phyloP scores from a whole-genome alignment of 169 alveolate species.

The Plasmodium cynomolgi region DNA sequence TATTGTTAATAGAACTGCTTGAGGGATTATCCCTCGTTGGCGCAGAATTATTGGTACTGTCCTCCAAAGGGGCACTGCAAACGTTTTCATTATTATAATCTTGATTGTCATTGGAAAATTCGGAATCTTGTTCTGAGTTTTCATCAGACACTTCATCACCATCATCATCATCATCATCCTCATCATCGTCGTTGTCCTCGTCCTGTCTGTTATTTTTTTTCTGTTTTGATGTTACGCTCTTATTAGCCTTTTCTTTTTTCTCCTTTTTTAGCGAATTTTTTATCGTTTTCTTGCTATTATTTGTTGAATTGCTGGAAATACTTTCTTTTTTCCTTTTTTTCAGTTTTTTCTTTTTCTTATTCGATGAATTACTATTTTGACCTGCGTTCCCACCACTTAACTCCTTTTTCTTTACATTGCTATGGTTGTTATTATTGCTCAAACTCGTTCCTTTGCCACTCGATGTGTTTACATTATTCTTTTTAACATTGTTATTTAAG shows the following conservation, averaged over 20 bases:
- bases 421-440: background rate
- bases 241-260: background rate
- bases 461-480: background rate
- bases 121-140: background rate
- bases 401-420: conserved; percentile 6
- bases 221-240: background rate
- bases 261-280: conserved; percentile 9
- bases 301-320: background rate
- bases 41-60: background rate
- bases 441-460: background rate
- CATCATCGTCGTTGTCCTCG: background rate
- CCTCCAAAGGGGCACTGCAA: background rate
- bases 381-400: background rate
- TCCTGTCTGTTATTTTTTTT: background rate
- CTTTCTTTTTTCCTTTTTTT: conserved; percentile 12
- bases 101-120: background rate
- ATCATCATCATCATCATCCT: background rate
- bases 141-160: background rate
- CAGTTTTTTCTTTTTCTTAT: conserved; percentile 1
- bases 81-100: background rate
- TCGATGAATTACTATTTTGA: conserved; percentile 3
- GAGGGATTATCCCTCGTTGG: background rate
- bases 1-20: conserved; percentile 1
- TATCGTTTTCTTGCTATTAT: conserved; percentile 6
- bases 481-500: conserved; percentile 1